These are phyloP conservation scores for Moesziomyces parantarcticus DNA, from an alignment of 1,284 basidiomycete species.

Conservation along the genomic window DNA sequence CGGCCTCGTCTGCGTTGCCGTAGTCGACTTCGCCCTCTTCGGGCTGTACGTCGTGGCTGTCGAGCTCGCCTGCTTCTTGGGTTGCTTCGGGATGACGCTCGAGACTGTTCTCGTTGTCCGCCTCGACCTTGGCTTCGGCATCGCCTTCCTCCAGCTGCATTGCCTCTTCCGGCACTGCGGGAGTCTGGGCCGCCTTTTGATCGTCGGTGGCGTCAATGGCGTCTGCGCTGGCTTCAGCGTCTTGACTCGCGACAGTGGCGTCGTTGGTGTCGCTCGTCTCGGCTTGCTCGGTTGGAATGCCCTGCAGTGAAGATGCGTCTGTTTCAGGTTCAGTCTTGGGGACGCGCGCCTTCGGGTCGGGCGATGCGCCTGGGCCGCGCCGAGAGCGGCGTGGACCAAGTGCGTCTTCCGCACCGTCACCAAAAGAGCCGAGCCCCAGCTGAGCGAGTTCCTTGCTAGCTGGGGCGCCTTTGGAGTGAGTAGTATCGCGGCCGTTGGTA, in stretches of 20 bases:
- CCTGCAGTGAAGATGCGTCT: constrained; percentile 13
- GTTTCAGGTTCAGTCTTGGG: constrained; percentile 36
- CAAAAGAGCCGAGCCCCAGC: constrained; percentile 47
- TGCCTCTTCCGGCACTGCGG: constrained; percentile 19
- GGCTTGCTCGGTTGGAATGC: constrained; percentile 1
- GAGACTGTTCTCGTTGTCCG: constrained; percentile 9
- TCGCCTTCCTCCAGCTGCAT: constrained; percentile 5
- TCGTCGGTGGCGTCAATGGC: constrained; percentile 1
- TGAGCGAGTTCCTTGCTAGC: constrained; percentile 53
- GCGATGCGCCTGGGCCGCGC: constrained; percentile 42
- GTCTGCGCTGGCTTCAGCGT: not conserved
- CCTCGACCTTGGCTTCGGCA: constrained; percentile 13
- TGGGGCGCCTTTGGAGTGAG: constrained; percentile 17
- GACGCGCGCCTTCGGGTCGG: constrained; percentile 30
- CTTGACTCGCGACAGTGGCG: not conserved
- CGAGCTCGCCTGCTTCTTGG: not conserved
- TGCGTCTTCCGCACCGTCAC: constrained; percentile 45
- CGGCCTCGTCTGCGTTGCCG: constrained; percentile 35
- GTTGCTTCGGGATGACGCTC: constrained; percentile 1
- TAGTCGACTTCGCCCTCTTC: constrained; percentile 23
- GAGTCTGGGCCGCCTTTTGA: not conserved
- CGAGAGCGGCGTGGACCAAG: constrained; percentile 46
- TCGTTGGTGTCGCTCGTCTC: constrained; percentile 1
- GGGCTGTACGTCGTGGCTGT: constrained; percentile 4
- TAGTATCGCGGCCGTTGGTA: constrained; percentile 4